Conservation (phyloP, 202 grass and related monocot species). For the Bolboschoenoplectus hybrid region DNA sequence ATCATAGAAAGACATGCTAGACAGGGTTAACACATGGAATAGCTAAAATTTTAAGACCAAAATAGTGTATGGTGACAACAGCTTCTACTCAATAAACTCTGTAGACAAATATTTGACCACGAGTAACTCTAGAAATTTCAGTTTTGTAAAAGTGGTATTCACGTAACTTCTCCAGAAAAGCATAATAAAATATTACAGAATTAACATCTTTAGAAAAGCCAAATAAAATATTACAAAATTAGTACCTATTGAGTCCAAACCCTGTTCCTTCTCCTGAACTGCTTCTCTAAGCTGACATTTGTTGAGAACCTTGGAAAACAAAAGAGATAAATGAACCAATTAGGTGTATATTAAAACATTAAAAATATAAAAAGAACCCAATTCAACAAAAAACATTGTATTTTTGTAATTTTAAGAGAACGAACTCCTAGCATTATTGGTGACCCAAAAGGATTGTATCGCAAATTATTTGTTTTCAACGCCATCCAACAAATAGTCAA, state of each 20-base stretch:
- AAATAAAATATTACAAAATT: conserved; percentile 13
- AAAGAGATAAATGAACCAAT: background rate
- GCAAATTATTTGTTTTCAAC: background rate
- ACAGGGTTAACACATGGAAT: background rate
- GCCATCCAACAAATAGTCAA: background rate
- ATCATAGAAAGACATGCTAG: background rate
- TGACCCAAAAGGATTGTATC: background rate
- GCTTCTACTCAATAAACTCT: background rate
- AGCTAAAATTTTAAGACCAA: background rate
- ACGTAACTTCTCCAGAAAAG: background rate
- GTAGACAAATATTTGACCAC: background rate
- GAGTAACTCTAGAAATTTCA: background rate
- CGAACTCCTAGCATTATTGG: background rate
- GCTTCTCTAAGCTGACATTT: conserved; percentile 91
- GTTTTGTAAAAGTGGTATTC: background rate
- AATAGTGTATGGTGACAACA: background rate
- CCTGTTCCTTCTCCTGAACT: conserved; percentile 78
- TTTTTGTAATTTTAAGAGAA: background rate
- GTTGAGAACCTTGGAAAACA: conserved; percentile 63
- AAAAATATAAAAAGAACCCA: background rate
- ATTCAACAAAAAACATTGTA: background rate
- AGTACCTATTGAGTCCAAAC: conserved; percentile 80
- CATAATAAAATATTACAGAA: background rate
- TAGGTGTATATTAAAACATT: background rate
- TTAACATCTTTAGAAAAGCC: background rate